phyloP scores from a whole-genome alignment of 2,329 filamentous ascomycete species.

The Pseudocercospora fijiensis region DNA sequence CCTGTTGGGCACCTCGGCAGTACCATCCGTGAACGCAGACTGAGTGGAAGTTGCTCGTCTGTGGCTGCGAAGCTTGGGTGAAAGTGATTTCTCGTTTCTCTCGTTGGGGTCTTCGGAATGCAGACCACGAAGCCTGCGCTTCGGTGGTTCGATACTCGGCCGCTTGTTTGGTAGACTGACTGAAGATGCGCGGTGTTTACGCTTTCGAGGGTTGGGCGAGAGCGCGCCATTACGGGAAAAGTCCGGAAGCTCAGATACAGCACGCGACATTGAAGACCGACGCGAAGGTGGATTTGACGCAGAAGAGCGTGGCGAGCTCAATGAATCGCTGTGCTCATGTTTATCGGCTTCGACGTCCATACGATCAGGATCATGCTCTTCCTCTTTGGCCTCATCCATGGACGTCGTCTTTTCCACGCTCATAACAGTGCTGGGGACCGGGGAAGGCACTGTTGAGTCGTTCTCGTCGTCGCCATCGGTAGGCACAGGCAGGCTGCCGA shows the following conservation, averaged over 20 bases:
- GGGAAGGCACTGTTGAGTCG: constrained; percentile 33
- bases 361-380: constrained; percentile 27
- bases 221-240: constrained; percentile 23
- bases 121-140: constrained; percentile 30
- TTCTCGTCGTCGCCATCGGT: constrained; percentile 35
- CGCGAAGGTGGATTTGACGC: constrained; percentile 26
- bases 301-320: constrained; percentile 36
- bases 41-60: constrained; percentile 66
- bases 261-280: constrained; percentile 31
- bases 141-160: constrained; percentile 33
- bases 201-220: constrained; percentile 40
- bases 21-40: constrained; percentile 56
- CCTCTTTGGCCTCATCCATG: constrained; percentile 22
- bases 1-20: constrained; percentile 35
- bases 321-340: constrained; percentile 33
- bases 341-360: constrained; percentile 25
- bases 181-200: constrained; percentile 41
- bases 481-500: constrained; percentile 35
- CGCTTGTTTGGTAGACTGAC: constrained; percentile 37
- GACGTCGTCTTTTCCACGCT: constrained; percentile 27
- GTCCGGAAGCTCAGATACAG: constrained; percentile 34
- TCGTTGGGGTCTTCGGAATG: constrained; percentile 32
- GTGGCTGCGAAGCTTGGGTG: constrained; percentile 60
- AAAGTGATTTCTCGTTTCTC: constrained; percentile 53
- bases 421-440: constrained; percentile 31